Evolutionary conservation across 108 stramenopile genomes (phyloP).

Genomic region (Poteriospumella lacustris): DNA sequence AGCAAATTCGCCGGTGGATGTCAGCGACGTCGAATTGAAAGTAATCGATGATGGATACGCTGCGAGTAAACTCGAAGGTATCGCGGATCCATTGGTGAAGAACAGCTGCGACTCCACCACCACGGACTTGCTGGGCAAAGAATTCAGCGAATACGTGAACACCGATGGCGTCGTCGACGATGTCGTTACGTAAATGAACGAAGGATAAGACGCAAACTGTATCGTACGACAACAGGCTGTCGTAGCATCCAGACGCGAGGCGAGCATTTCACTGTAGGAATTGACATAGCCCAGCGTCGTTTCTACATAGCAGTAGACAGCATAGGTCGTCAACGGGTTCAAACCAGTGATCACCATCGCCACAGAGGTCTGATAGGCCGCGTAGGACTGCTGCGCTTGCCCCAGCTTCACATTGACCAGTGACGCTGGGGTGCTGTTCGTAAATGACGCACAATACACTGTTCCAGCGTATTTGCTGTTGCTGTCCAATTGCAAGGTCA

Average conservation of each 20-base stretch:
- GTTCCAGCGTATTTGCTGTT: not conserved
- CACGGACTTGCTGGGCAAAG: too few species aligned
- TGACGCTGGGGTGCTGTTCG: not conserved
- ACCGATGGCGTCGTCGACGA: too few species aligned
- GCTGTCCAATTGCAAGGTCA: not conserved
- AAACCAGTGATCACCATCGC: not conserved
- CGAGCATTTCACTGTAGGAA: not conserved
- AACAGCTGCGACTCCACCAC: too few species aligned
- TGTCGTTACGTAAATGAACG: not conserved
- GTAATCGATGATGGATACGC: too few species aligned
- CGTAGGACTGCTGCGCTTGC: not conserved
- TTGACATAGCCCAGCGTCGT: not conserved
- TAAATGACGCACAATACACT: constrained; percentile 11
- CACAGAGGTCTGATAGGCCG: not conserved
- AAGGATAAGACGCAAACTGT: not conserved
- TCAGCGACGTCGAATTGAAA: too few species aligned
- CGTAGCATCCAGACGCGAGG: not conserved
- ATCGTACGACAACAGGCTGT: constrained; percentile 11
- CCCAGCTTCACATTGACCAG: not conserved
- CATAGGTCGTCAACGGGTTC: not conserved
- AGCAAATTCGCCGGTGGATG: too few species aligned
- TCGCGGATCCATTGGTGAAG: too few species aligned
- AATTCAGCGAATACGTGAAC: too few species aligned
- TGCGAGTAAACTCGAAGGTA: too few species aligned
- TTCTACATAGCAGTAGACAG: constrained; percentile 1